Base-by-base conservation (phyloP, 192 early-diverging fungal genomes). In the Gaertneriomyces semiglobifer region DNA sequence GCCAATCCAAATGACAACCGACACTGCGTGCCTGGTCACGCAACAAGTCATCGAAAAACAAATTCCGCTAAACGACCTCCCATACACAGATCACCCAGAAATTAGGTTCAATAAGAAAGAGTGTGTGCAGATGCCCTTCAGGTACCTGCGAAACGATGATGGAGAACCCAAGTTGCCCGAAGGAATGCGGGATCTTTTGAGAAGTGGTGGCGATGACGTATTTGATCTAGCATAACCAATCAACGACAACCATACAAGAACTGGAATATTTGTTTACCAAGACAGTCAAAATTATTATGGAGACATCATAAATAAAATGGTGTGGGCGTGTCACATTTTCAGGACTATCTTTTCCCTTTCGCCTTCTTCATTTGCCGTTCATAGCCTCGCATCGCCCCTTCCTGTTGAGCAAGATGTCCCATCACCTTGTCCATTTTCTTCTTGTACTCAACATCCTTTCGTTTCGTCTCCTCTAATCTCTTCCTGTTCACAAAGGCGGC, bases 391-490 rank as follows among this genome's bases (percentile, higher is more conserved):
- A 83, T 80, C 14, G 76, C 81, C 8, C 82, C 82, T 70, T 95
- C 92, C 72, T 97, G 89, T 62, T 79, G 81, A 55, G 91, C 94
- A 68, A 98, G 68, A 33, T 85, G 82, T 0, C 89, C 89, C 88
- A 92, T 89, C 56, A 94, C 89, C 60, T 83, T 81, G 76, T 92
- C 90, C 84, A 99, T 93, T 86, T 89, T 94, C 63, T 88, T 84
- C 60, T 87, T 88, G 71, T 99, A 99, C 25, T 72, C 74, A 6
- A 40, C 70, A 72, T 96, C 96, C 84, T 90, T 91, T 63, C 90
- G 86, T 60, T 85, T 87, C 62, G 78, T 79, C 57, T 84, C 81
- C 60, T 73, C 73, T 20, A 93, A 63, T 53, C 86, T 78, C 76
- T 91, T 85, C 16, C 84, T 76, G 12, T 90, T 88, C 41, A 98